A percentile compares a stretch with the other conserved stretches of the same genome.
Conservation (phyloP, 2,329 filamentous ascomycete genomes). For the Monosporascus sp. region DNA sequence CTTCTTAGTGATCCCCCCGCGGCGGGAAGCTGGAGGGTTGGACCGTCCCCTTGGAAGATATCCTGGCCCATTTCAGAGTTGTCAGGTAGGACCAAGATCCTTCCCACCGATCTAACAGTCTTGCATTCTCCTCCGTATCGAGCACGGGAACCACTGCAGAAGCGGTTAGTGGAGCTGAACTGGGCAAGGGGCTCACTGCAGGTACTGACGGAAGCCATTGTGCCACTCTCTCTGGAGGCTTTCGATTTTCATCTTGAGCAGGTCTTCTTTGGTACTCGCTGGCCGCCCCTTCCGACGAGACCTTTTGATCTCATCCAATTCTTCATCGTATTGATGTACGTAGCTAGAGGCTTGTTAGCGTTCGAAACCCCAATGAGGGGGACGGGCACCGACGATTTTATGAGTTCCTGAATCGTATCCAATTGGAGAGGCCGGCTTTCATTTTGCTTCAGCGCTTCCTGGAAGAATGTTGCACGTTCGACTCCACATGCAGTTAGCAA, state of each 20-base stretch:
- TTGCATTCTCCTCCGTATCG: constrained; percentile 58
- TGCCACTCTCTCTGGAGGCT: constrained; percentile 74
- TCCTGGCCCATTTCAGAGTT: constrained; percentile 69
- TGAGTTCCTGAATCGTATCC: constrained; percentile 54
- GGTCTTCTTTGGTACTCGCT: constrained; percentile 68
- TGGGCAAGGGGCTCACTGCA: neutral
- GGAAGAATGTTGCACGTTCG: constrained; percentile 65
- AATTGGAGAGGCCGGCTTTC: constrained; percentile 45
- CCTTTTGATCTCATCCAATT: constrained; percentile 60
- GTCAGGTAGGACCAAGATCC: constrained; percentile 78
- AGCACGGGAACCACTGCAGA: constrained; percentile 67
- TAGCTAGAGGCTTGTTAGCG: constrained; percentile 42
- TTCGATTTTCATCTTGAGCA: constrained; percentile 66
- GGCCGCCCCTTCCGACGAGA: constrained; percentile 74
- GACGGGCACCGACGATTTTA: constrained; percentile 47
- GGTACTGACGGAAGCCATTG: constrained; percentile 68
- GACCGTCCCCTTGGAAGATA: constrained; percentile 59
- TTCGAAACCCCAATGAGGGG: neutral
- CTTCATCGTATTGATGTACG: constrained; percentile 65
- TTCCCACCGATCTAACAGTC: constrained; percentile 68
- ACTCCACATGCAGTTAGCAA: constrained; percentile 39
- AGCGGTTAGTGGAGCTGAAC: constrained; percentile 18
- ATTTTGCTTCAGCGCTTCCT: constrained; percentile 55
- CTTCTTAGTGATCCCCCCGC: constrained; percentile 36
- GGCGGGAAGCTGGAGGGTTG: constrained; percentile 77